A percentile compares a stretch with the other conserved stretches of the same genome.
Conservation (phyloP, 2,329 filamentous ascomycete species). For the Epichloe elymi region DNA sequence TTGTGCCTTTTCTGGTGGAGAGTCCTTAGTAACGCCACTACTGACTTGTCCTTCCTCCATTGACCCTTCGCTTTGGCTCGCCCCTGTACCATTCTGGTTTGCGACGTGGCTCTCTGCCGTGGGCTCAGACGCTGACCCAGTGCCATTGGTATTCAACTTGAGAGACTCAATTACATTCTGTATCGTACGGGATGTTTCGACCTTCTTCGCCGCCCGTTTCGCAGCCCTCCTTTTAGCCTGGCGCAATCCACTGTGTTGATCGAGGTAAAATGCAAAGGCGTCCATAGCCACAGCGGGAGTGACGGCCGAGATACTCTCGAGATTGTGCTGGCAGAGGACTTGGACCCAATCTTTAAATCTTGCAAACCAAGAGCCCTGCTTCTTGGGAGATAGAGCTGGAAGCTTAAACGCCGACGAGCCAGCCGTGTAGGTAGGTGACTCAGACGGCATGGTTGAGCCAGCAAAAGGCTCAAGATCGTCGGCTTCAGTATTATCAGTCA, state of each 20-base stretch:
- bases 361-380: constrained; percentile 20
- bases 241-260: constrained; percentile 17
- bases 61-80: not conserved
- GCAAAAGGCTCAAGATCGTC: not conserved
- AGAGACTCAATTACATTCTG: constrained; percentile 11
- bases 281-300: constrained; percentile 12
- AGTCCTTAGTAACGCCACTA: constrained; percentile 1
- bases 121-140: not conserved
- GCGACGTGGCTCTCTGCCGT: not conserved
- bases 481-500: not conserved
- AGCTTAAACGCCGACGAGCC: constrained; percentile 13
- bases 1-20: not conserved
- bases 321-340: constrained; percentile 17
- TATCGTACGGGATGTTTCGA: constrained; percentile 14
- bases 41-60: constrained; percentile 1
- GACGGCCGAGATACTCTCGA: constrained; percentile 10
- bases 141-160: not conserved
- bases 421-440: constrained; percentile 11
- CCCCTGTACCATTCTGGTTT: not conserved
- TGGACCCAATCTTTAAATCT: constrained; percentile 23
- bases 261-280: constrained; percentile 20
- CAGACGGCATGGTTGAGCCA: constrained; percentile 10
- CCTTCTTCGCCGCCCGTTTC: constrained; percentile 16
- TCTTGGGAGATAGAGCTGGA: constrained; percentile 15
- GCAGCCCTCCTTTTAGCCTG: constrained; percentile 19